A percentile compares a stretch with the other conserved stretches of the same genome.
These are phyloP conservation scores for Hypoxylon sp. DNA, from an alignment of 2,329 filamentous ascomycete genomes.

Conservation along the genomic window DNA sequence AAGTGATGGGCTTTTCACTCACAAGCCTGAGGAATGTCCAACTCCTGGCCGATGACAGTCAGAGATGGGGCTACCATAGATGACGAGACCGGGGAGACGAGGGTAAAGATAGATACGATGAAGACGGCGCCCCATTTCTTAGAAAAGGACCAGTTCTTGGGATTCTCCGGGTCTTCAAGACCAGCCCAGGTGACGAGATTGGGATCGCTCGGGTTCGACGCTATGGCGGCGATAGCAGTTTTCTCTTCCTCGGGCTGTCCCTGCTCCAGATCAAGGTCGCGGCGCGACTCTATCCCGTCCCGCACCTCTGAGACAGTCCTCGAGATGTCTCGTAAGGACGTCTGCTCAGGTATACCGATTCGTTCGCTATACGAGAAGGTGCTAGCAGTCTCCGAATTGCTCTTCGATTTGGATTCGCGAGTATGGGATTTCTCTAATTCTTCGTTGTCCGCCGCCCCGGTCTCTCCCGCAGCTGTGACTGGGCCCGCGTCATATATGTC, in stretches of 20 bases:
- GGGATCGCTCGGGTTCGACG: slow-evolving; percentile 53
- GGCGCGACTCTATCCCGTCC: slow-evolving; percentile 56
- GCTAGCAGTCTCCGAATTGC: slow-evolving; percentile 24
- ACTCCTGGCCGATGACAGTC: slow-evolving; percentile 64
- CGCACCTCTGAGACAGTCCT: slow-evolving; percentile 56
- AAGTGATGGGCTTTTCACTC: slow-evolving; percentile 23
- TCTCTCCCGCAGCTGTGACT: background rate
- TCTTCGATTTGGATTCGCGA: slow-evolving; percentile 12
- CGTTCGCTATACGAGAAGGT: slow-evolving; percentile 14
- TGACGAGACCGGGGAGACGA: slow-evolving; percentile 71
- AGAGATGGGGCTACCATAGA: slow-evolving; percentile 69
- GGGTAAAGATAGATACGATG: slow-evolving; percentile 68
- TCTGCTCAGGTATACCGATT: background rate
- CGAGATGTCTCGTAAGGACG: slow-evolving; percentile 45
- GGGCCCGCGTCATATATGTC: background rate
- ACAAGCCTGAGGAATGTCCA: slow-evolving; percentile 62
- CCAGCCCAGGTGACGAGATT: slow-evolving; percentile 65
- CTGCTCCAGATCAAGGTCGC: slow-evolving; percentile 55
- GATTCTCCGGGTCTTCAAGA: slow-evolving; percentile 64
- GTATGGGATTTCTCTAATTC: slow-evolving; percentile 20
- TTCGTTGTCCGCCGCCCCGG: slow-evolving; percentile 1
- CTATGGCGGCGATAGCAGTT: slow-evolving; percentile 42
- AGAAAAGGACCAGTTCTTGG: slow-evolving; percentile 67
- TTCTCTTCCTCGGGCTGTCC: slow-evolving; percentile 41
- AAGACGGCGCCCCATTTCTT: slow-evolving; percentile 71